phyloP scores from a whole-genome alignment of 2,329 filamentous ascomycete species.

The Calonectria leucothoes region DNA sequence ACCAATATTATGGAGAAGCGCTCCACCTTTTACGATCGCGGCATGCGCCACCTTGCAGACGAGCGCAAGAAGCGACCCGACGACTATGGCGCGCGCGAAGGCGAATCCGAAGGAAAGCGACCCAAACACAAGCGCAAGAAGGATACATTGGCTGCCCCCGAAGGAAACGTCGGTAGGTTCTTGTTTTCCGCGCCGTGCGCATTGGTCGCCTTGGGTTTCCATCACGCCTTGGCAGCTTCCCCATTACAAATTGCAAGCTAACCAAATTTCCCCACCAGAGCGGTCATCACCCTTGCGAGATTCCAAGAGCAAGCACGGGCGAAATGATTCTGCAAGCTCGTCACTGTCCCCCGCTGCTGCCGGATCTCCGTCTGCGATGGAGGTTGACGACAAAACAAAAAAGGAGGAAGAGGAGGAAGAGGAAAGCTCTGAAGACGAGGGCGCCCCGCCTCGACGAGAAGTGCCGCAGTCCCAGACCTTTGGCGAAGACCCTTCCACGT shows the following conservation, averaged over 20 bases:
- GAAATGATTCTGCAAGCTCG: conserved; percentile 68
- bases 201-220: background rate
- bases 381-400: conserved; percentile 65
- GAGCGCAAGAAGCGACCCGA: conserved; percentile 72
- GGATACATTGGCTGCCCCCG: conserved; percentile 67
- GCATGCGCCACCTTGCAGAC: conserved; percentile 77
- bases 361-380: conserved; percentile 66
- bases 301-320: conserved; percentile 62
- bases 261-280: conserved; percentile 49
- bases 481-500: conserved; percentile 91
- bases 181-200: background rate
- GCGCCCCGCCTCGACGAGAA: conserved; percentile 70
- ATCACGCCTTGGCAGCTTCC: background rate
- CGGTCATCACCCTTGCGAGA: conserved; percentile 66
- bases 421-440: conserved; percentile 68
- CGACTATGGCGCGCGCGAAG: conserved; percentile 62
- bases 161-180: conserved; percentile 45
- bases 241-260: background rate
- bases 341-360: conserved; percentile 68
- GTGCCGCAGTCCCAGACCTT: conserved; percentile 88
- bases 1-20: conserved; percentile 75
- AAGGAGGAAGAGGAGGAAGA: conserved; percentile 54
- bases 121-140: conserved; percentile 84
- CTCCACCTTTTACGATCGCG: conserved; percentile 75
- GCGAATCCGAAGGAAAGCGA: conserved; percentile 65